A percentile compares a stretch with the other conserved stretches of the same genome.
phyloP scores from a whole-genome alignment of 2,329 filamentous ascomycete genomes.

The Lachnellula occidentalis region DNA sequence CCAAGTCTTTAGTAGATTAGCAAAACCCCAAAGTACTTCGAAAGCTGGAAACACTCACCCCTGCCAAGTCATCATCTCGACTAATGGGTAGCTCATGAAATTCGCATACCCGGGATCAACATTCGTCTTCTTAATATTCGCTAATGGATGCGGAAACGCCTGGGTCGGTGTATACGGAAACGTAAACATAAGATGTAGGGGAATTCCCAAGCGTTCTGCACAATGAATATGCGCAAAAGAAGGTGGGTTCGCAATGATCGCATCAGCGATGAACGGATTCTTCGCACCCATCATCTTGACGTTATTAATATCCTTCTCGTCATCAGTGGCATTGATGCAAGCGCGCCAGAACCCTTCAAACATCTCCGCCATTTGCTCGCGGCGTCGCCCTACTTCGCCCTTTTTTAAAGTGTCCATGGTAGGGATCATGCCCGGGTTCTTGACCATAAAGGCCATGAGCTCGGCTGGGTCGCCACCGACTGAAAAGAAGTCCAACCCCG shows the following conservation, averaged over 20 bases:
- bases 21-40: neutral
- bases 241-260: slow-evolving; percentile 81
- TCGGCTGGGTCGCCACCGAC: slow-evolving; percentile 75
- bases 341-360: slow-evolving; percentile 78
- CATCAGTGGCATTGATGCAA: slow-evolving; percentile 68
- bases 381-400: slow-evolving; percentile 64
- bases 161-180: slow-evolving; percentile 74
- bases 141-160: slow-evolving; percentile 66
- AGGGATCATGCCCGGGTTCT: slow-evolving; percentile 74
- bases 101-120: slow-evolving; percentile 70
- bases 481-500: slow-evolving; percentile 72
- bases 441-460: slow-evolving; percentile 81
- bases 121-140: slow-evolving; percentile 67
- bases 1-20: slow-evolving; percentile 44
- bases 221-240: slow-evolving; percentile 75
- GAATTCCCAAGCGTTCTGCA: slow-evolving; percentile 71
- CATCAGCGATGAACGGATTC: slow-evolving; percentile 62
- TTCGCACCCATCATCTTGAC: slow-evolving; percentile 59
- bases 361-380: slow-evolving; percentile 73
- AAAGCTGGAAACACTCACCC: slow-evolving; percentile 40
- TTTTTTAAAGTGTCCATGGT: slow-evolving; percentile 65
- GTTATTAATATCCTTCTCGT: slow-evolving; percentile 56
- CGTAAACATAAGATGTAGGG: slow-evolving; percentile 84
- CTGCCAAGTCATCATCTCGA: slow-evolving; percentile 89
- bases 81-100: slow-evolving; percentile 73